Evolutionary conservation across 2,329 filamentous ascomycete species (phyloP), one percentile per base, ranked within the genome.

Genomic region (Fusarium sp.): DNA sequence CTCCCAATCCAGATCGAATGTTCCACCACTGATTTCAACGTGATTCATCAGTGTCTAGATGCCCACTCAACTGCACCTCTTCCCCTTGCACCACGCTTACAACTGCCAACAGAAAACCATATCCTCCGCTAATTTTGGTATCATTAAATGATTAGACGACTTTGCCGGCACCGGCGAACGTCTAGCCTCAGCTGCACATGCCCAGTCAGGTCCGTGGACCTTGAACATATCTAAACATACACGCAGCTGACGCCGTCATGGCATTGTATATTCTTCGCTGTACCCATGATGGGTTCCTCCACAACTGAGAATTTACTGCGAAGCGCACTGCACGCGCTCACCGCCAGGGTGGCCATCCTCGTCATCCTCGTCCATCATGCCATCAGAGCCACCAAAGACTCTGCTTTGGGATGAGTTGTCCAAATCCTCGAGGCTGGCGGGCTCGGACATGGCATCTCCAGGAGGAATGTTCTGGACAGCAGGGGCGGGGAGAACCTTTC

Each of bases 381-480:
- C 82, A 47, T 82, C 84, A 23, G 84, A 84, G 69, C 88, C 89
- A 63, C 89, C 90, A 71, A 92, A 91, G 46, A 91, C 92, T 72
- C 91, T 87, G 56, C 87, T 87, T 76, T 88, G 86, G 34, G 85
- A 81, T 47, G 88, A 83, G 76, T 86, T 88, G 43, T 98, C 95
- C 43, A 97, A 85, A 64, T 97, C 92, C 80, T 98, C 94, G 34
- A 98, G 87, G 53, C 92, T 89, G 74, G 91, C 97, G 74, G 93
- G 91, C 77, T 99, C 96, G 21, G 92, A 92, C 94, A 98, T 98
- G 32, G 92, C 90, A 77, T 98, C 94, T 28, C 86, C 75, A 7
- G 95, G 94, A 48, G 94, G 92, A 25, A 88, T 81, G 59, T 87
- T 83, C 78, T 92, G 86, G 41, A 90, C 79, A 41, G 82, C 71